Evolutionary conservation across 2,329 filamentous ascomycete species (phyloP), one percentile per base, ranked within the genome.

Genomic region (Rasamsonia emersonii): DNA sequence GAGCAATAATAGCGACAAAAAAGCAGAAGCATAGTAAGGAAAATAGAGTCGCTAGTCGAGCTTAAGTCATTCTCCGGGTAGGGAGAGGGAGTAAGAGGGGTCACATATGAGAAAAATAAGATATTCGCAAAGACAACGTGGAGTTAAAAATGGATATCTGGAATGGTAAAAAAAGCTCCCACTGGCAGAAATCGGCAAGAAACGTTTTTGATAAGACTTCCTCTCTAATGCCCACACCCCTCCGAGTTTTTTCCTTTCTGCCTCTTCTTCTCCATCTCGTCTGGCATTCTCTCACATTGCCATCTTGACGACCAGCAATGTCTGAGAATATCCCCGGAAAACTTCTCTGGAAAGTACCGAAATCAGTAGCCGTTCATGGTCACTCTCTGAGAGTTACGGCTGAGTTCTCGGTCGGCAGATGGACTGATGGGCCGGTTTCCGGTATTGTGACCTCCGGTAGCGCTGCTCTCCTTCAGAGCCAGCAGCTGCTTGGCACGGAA

Each of bases 401-500:
- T 96, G 54, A 98, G 68, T 67, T 98, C 91, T 46, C 91, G 79
- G 47, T 98, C 91, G 36, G 91, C 89, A 40, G 86, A 75, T 39
- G 91, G 91, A 60, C 85, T 93, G 71, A 98, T 98, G 55, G 91
- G 91, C 61, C 89, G 76, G 70, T 85, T 91, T 45, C 50, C 49
- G 49, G 78, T 62, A 32, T 35, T 29, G 69, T 78, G 72, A 36
- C 67, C 68, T 45, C 79, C 82, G 45, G 86, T 83, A 48, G 86
- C 85, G 57, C 85, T 93, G 73, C 83, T 94, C 73, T 98, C 91
- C 78, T 96, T 98, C 60, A 98, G 75, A 37, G 91, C 91, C 57
- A 98, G 70, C 53, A 98, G 73, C 67, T 98, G 91, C 79, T 98
- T 98, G 54, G 91, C 88, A 65, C 91, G 88, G 88, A 98, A 98